A percentile compares a stretch with the other conserved stretches of the same genome.
Evolutionary conservation across 164 flowering plant genomes (phyloP).

Genomic region (Warburgia ugandensis): DNA sequence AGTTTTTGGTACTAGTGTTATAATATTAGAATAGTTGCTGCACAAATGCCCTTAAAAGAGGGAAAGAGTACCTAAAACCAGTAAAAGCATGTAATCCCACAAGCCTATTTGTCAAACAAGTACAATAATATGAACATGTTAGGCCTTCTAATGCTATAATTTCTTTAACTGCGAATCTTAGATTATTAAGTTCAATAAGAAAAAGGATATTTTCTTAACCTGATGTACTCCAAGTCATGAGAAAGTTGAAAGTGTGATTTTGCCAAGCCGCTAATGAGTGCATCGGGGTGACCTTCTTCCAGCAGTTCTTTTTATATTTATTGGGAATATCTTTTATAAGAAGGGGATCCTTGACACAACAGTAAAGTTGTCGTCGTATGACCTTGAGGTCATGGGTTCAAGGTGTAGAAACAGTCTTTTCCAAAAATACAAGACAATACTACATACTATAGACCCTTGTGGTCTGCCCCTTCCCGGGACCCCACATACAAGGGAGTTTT

Average conservation of each 20-base stretch:
- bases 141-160: background rate
- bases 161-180: background rate
- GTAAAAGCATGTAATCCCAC: background rate
- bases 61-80: constrained; percentile 28
- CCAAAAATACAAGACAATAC: no score
- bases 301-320: no score
- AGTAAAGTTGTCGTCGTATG: no score
- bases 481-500: no score
- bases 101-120: background rate
- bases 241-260: constrained; percentile 68
- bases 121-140: background rate
- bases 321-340: no score
- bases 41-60: constrained; percentile 20
- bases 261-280: constrained; percentile 88
- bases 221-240: constrained; percentile 79
- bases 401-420: no score
- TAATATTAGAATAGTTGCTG: constrained; percentile 19
- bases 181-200: background rate
- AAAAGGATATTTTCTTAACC: constrained; percentile 28
- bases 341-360: no score
- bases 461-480: no score
- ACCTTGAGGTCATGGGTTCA: no score
- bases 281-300: no score
- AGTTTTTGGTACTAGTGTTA: constrained; percentile 35
- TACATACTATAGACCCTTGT: no score